Evolutionary conservation across 2,329 filamentous ascomycete genomes (phyloP), one percentile per base, ranked within the genome.

Genomic region (Colletotrichum zoysiae): DNA sequence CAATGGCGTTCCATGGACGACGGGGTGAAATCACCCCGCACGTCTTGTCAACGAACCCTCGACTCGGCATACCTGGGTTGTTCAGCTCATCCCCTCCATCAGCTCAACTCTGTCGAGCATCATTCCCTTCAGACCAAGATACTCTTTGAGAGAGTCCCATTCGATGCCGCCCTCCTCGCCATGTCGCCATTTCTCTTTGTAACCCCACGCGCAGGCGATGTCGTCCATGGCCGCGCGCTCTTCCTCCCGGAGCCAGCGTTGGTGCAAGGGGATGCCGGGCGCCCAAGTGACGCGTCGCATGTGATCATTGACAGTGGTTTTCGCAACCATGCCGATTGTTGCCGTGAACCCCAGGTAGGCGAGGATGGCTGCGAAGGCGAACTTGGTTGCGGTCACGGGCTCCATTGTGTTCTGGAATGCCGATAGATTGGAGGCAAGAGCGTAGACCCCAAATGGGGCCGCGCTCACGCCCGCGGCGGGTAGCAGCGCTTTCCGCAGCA

Each of bases 201-300:
- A 99, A 0, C 96, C 96, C 94, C 96, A 99, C 0, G 94, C 92
- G 75, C 91, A 89, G 0, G 95, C 95, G 69, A 99, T 89, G 78
- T 89, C 91, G 83, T 99, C 96, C 74, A 97, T 85, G 0, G 95
- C 94, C 4, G 91, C 93, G 33, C 96, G 87, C 85, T 99, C 95
- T 74, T 97, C 95, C 80, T 98, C 96, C 44, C 94, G 87, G 65
- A 97, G 81, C 93, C 95, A 98, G 18, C 96, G 89, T 77, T 94
- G 88, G 73, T 92, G 88, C 74, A 98, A 83, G 30, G 93, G 92
- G 44, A 94, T 92, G 14, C 96, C 96, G 0, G 90, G 90, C 11
- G 92, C 87, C 96, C 96, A 99, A 2, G 94, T 95, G 6, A 98
- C 94, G 26, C 96, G 90, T 77, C 92, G 91, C 93, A 98, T 97